phyloP scores from a whole-genome alignment of 2,329 filamentous ascomycete genomes.

The Aureobasidium pullulans region DNA sequence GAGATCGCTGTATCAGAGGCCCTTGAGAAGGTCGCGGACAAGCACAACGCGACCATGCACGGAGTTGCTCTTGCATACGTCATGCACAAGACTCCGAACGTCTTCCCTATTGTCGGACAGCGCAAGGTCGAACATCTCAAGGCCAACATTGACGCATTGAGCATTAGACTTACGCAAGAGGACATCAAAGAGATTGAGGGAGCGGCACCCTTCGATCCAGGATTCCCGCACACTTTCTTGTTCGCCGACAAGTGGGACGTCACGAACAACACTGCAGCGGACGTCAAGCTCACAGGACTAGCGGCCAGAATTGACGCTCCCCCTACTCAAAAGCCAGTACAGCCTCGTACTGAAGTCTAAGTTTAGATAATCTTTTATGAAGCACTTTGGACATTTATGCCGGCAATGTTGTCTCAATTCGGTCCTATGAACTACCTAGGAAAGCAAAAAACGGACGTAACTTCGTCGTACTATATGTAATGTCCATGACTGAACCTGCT shows the following conservation, averaged over 20 bases:
- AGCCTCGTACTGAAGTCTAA: slow-evolving; percentile 1
- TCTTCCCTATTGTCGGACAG: slow-evolving; percentile 67
- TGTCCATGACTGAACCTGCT: too few relatives aligned
- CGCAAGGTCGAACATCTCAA: slow-evolving; percentile 63
- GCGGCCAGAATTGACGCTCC: slow-evolving; percentile 12
- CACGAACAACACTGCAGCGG: slow-evolving; percentile 9
- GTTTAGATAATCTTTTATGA: too few relatives aligned
- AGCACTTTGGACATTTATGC: too few relatives aligned
- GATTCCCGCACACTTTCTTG: slow-evolving; percentile 60
- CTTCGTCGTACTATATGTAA: too few relatives aligned
- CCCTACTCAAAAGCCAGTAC: slow-evolving; percentile 10
- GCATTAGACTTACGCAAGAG: slow-evolving; percentile 49
- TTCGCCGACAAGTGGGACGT: slow-evolving; percentile 11
- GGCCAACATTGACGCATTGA: slow-evolving; percentile 61
- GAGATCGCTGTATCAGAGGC: slow-evolving; percentile 48
- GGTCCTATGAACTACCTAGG: too few relatives aligned
- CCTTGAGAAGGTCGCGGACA: slow-evolving; percentile 52
- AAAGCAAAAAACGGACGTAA: too few relatives aligned
- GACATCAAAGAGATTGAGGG: slow-evolving; percentile 61
- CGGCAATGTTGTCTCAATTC: too few relatives aligned
- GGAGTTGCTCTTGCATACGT: slow-evolving; percentile 58
- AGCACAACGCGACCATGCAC: slow-evolving; percentile 31
- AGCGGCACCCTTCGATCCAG: slow-evolving; percentile 54
- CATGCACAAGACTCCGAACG: slow-evolving; percentile 59
- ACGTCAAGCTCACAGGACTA: slow-evolving; percentile 12